phyloP scores from a whole-genome alignment of 495 filamentous ascomycete genomes.

The Lophium mytilinum region DNA sequence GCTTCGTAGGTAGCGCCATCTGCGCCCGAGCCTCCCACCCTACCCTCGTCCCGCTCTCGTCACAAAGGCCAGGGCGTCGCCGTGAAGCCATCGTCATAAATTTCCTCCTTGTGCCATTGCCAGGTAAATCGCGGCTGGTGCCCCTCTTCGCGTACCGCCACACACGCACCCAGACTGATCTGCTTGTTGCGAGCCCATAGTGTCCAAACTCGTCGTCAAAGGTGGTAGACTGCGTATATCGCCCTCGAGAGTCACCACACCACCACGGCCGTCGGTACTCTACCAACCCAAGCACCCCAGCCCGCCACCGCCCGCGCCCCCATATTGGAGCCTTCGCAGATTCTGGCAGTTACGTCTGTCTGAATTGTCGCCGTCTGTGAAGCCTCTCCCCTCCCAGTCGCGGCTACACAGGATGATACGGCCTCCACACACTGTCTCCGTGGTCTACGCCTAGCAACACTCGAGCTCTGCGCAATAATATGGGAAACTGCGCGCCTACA shows the following conservation, averaged over 20 bases:
- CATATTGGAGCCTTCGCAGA: neutral
- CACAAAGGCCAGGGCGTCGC: neutral
- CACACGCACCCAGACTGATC: neutral
- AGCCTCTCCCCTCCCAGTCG: neutral
- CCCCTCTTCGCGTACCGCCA: neutral
- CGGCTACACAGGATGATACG: slow-evolving; percentile 7
- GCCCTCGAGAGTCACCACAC: neutral
- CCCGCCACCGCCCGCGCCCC: neutral
- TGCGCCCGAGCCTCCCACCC: neutral
- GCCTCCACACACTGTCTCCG: neutral
- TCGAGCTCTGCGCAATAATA: slow-evolving; percentile 6
- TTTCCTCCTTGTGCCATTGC: neutral
- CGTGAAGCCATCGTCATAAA: neutral
- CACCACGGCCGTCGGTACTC: neutral
- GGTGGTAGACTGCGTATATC: neutral
- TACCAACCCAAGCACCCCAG: neutral
- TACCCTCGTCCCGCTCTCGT: neutral
- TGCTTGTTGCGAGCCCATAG: neutral
- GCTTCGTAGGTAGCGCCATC: slow-evolving; percentile 1
- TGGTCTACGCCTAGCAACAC: neutral
- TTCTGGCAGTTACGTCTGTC: neutral
- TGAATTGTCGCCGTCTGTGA: neutral
- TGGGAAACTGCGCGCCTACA: slow-evolving; percentile 12
- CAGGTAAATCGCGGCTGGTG: neutral
- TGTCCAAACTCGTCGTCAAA: too few species aligned